Evolutionary conservation across 148 eudicot genomes (phyloP).

Genomic region (Silene latifolia): DNA sequence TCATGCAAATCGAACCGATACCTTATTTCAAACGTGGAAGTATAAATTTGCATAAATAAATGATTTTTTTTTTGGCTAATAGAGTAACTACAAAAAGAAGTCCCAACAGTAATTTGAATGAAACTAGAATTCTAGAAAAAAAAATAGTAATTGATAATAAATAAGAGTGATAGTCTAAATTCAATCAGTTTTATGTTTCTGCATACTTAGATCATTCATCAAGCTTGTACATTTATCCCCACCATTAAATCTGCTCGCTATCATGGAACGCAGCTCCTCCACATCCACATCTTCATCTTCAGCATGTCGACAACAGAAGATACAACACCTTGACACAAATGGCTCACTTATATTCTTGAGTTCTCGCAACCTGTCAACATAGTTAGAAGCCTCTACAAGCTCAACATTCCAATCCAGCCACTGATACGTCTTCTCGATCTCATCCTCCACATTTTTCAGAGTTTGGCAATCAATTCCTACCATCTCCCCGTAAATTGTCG

Average conservation of each 20-base stretch:
- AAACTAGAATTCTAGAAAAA: not conserved
- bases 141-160: no score
- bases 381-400: conserved; percentile 9
- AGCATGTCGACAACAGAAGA: not conserved
- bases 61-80: no score
- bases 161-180: no score
- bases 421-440: conserved; percentile 10
- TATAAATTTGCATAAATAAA: no score
- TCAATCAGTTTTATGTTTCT: not conserved
- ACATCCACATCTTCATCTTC: not conserved
- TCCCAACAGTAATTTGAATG: no score
- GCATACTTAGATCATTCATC: not conserved
- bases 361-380: conserved; percentile 15
- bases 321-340: not conserved
- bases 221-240: not conserved
- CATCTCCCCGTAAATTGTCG: not conserved
- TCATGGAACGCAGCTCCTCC: not conserved
- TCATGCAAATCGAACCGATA: not conserved
- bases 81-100: no score
- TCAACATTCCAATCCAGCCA: conserved; percentile 27
- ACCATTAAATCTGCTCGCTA: conserved; percentile 3
- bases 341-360: conserved; percentile 20
- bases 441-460: conserved; percentile 3
- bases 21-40: no score
- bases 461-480: not conserved